phyloP scores from a whole-genome alignment of 129 eudicot species.

The Lactuca sativa region DNA sequence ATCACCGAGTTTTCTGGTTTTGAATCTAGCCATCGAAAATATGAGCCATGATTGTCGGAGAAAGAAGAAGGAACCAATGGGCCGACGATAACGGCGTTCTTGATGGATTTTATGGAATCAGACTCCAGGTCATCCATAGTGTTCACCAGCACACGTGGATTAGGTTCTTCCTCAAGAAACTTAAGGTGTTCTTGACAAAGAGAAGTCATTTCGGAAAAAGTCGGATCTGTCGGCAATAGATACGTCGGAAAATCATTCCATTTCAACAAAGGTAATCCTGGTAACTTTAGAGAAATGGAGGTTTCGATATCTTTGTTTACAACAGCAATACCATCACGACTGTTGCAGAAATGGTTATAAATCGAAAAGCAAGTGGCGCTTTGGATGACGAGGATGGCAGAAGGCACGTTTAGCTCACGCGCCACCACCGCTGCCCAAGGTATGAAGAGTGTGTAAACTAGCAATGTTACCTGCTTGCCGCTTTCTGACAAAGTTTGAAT shows the following conservation, averaged over 20 bases:
- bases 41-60: constrained; percentile 10
- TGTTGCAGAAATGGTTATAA: constrained; percentile 38
- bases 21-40: constrained; percentile 9
- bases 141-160: constrained; percentile 40
- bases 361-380: constrained; percentile 43
- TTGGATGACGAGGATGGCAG: constrained; percentile 55
- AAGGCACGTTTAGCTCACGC: constrained; percentile 44
- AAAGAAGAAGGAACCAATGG: constrained; percentile 51
- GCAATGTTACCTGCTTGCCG: constrained; percentile 35
- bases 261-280: constrained; percentile 41
- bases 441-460: constrained; percentile 41
- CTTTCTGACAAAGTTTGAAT: constrained; percentile 9
- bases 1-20: not conserved
- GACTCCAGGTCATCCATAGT: constrained; percentile 45
- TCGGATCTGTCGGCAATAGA: constrained; percentile 29
- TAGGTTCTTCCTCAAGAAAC: constrained; percentile 35
- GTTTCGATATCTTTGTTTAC: constrained; percentile 11
- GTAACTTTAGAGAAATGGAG: constrained; percentile 32
- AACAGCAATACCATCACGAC: constrained; percentile 28
- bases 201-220: constrained; percentile 23
- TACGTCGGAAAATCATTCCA: constrained; percentile 42
- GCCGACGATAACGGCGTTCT: constrained; percentile 39
- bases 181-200: constrained; percentile 40
- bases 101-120: constrained; percentile 19
- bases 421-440: constrained; percentile 71